Evolutionary conservation across 768 basidiomycete genomes (phyloP).

Genomic region (Tulasnella sp.): DNA sequence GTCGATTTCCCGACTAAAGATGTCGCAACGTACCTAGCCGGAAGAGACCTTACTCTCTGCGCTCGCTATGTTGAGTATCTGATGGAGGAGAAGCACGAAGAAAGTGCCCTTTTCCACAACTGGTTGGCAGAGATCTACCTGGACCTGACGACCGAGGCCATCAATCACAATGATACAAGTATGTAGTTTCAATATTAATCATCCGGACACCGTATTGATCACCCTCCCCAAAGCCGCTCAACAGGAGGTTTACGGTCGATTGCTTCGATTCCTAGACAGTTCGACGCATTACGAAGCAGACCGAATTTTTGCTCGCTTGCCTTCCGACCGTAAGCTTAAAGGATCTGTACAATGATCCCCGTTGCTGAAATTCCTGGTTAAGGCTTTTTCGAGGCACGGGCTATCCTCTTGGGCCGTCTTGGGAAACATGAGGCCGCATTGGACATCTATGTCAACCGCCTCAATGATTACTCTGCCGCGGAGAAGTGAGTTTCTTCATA

Average conservation of each 20-base stretch:
- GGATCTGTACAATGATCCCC: neutral
- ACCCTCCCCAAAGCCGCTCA: constrained; percentile 44
- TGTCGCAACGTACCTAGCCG: constrained; percentile 76
- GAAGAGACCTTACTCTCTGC: constrained; percentile 63
- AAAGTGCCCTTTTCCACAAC: constrained; percentile 70
- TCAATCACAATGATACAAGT: constrained; percentile 60
- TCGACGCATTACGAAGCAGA: constrained; percentile 71
- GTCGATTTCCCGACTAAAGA: constrained; percentile 76
- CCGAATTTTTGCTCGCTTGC: constrained; percentile 75
- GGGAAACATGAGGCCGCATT: constrained; percentile 91
- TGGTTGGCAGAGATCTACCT: constrained; percentile 86
- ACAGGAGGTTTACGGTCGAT: constrained; percentile 57
- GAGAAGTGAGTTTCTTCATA: constrained; percentile 62
- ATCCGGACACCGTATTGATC: neutral
- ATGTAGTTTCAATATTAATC: constrained; percentile 31
- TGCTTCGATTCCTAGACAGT: constrained; percentile 70
- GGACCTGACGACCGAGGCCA: constrained; percentile 57
- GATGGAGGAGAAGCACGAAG: constrained; percentile 69
- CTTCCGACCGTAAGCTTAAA: constrained; percentile 62
- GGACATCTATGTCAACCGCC: constrained; percentile 88
- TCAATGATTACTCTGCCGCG: constrained; percentile 79
- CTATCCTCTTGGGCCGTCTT: constrained; percentile 82
- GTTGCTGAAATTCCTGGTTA: constrained; percentile 8
- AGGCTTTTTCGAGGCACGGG: constrained; percentile 90
- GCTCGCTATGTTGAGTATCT: constrained; percentile 81